Evolutionary conservation across 768 basidiomycete species (phyloP).

Genomic region (Tylopilus balloui): DNA sequence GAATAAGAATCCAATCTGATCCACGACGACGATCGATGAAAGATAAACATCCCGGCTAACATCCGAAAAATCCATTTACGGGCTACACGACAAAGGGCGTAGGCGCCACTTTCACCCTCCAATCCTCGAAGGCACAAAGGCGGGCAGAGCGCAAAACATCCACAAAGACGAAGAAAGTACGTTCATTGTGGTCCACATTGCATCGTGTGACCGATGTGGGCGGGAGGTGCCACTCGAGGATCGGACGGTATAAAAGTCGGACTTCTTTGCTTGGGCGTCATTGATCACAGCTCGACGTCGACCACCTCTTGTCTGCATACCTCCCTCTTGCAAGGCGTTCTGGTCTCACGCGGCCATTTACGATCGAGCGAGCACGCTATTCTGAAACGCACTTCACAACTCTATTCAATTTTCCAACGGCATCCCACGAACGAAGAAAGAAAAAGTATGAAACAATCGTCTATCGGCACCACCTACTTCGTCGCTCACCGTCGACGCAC

Average conservation of each 20-base stretch:
- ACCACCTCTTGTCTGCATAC: not conserved
- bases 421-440: not conserved
- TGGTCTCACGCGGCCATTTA: not conserved
- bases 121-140: slow-evolving; percentile 15
- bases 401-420: not conserved
- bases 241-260: slow-evolving; percentile 7
- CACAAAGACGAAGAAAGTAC: slow-evolving; percentile 11
- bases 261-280: not conserved
- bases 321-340: not conserved
- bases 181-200: slow-evolving; percentile 1
- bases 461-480: not conserved
- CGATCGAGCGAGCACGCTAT: not conserved
- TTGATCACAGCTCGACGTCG: not conserved
- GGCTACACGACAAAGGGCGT: slow-evolving; percentile 8
- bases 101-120: not conserved
- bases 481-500: not conserved
- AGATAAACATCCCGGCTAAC: not conserved
- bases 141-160: not conserved
- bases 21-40: not conserved
- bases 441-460: not conserved
- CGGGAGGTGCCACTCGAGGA: slow-evolving; percentile 4
- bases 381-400: not conserved
- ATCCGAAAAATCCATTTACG: not conserved
- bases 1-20: not conserved
- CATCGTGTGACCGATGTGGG: not conserved